A percentile compares a stretch with the other conserved stretches of the same genome.
Evolutionary conservation across 768 basidiomycete species (phyloP).

Genomic region (Tylopilus sp.): DNA sequence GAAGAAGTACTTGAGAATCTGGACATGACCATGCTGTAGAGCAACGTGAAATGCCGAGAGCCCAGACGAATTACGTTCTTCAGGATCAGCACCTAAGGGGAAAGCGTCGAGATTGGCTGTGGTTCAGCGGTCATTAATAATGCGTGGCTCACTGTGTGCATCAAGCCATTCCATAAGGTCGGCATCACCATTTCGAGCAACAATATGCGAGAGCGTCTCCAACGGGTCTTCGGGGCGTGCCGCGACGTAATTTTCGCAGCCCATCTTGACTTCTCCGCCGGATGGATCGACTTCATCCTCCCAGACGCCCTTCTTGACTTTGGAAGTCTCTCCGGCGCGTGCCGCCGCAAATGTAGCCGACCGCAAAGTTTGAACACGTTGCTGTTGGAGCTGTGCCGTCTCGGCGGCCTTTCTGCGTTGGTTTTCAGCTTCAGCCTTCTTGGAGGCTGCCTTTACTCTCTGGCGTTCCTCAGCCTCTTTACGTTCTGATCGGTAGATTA

Average conservation of each 20-base stretch:
- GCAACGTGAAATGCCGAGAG: conserved; percentile 68
- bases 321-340: conserved; percentile 46
- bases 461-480: conserved; percentile 55
- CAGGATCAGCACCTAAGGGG: conserved; percentile 62
- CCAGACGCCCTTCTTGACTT: conserved; percentile 64
- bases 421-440: conserved; percentile 52
- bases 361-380: conserved; percentile 53
- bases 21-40: conserved; percentile 47
- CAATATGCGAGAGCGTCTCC: conserved; percentile 73
- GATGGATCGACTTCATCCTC: conserved; percentile 68
- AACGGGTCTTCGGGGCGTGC: conserved; percentile 46
- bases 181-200: conserved; percentile 49
- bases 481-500: conserved; percentile 36
- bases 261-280: conserved; percentile 63
- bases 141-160: conserved; percentile 54
- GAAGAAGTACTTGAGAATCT: too few relatives aligned
- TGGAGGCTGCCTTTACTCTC: conserved; percentile 50
- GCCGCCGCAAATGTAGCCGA: conserved; percentile 66
- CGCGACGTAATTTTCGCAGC: conserved; percentile 51
- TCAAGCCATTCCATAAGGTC: conserved; percentile 68
- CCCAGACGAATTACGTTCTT: conserved; percentile 59
- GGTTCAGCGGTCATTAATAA: conserved; percentile 22
- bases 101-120: conserved; percentile 17
- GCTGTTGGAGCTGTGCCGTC: conserved; percentile 42
- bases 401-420: conserved; percentile 47